Conservation (phyloP, 495 filamentous ascomycete genomes). For the Neurospora cerealis region DNA sequence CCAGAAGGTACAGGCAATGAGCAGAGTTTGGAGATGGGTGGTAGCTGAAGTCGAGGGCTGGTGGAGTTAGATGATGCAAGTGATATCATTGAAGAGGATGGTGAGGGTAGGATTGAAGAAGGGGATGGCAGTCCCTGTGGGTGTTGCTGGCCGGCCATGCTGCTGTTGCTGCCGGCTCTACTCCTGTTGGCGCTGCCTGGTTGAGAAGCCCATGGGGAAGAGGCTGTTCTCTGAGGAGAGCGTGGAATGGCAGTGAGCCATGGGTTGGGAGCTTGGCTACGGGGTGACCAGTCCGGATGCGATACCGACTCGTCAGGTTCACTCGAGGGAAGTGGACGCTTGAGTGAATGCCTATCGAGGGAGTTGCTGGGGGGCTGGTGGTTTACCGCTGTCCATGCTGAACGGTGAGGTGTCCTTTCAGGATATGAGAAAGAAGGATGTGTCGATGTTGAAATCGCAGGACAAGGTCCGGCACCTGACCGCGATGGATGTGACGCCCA, state of each 20-base stretch:
- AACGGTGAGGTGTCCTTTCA: background rate
- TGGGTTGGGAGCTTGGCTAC: conserved; percentile 22
- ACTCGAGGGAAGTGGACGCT: background rate
- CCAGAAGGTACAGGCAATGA: background rate
- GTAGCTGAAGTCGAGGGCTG: background rate
- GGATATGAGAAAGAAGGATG: background rate
- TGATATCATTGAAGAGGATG: background rate
- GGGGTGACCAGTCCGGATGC: background rate
- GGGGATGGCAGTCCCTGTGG: background rate
- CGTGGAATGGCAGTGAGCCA: conserved; percentile 35
- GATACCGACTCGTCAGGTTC: background rate
- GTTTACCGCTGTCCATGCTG: conserved; percentile 10
- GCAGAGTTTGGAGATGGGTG: background rate
- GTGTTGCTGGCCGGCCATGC: background rate
- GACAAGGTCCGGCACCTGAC: background rate
- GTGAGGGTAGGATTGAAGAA: background rate
- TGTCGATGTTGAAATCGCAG: background rate
- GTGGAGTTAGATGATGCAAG: background rate
- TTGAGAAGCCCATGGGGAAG: background rate
- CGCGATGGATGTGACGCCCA: background rate
- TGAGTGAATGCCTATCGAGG: background rate
- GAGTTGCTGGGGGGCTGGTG: conserved; percentile 1
- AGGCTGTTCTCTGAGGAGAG: conserved; percentile 2
- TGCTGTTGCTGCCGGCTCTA: background rate
- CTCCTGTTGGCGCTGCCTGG: background rate